Percentiles rank a stretch among this genome's conserved stretches.
Conservation (phyloP, 2,329 filamentous ascomycete species). For the Cytospora piceicola region DNA sequence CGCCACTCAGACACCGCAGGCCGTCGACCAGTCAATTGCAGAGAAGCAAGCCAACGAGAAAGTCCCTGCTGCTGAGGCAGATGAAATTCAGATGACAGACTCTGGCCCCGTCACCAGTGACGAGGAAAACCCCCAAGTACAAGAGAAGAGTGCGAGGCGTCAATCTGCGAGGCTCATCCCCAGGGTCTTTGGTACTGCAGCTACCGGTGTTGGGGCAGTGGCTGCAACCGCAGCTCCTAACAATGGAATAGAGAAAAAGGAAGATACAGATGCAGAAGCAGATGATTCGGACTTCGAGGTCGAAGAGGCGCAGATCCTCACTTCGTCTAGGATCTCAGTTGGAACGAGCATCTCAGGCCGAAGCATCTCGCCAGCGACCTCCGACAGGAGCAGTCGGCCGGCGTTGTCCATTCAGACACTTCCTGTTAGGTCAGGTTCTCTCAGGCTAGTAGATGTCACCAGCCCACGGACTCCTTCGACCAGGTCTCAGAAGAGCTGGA, state of each 20-base stretch:
- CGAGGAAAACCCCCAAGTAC: constrained; percentile 44
- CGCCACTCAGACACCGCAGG: background rate
- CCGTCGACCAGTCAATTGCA: constrained; percentile 46
- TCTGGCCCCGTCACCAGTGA: constrained; percentile 50
- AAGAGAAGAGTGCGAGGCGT: background rate
- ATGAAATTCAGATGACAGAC: background rate
- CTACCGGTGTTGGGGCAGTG: background rate
- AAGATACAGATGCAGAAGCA: constrained; percentile 52
- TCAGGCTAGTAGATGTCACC: constrained; percentile 61
- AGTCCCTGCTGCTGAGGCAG: background rate
- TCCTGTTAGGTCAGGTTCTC: constrained; percentile 52
- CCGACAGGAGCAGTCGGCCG: constrained; percentile 45
- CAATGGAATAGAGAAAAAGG: constrained; percentile 35
- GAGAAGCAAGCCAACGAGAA: background rate
- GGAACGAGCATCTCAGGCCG: constrained; percentile 48
- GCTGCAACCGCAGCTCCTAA: background rate
- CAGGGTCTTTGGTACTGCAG: constrained; percentile 5
- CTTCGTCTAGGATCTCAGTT: constrained; percentile 57
- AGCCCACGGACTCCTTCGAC: constrained; percentile 54
- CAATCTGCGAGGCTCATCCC: constrained; percentile 10
- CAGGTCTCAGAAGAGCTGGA: constrained; percentile 53
- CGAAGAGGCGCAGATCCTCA: constrained; percentile 63
- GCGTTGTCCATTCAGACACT: constrained; percentile 43
- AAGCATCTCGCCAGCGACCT: constrained; percentile 51
- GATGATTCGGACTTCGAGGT: constrained; percentile 46